A percentile compares a stretch with the other conserved stretches of the same genome.
Conservation (phyloP, 2,329 filamentous ascomycete species). For the Sporothrix dimorphospora region DNA sequence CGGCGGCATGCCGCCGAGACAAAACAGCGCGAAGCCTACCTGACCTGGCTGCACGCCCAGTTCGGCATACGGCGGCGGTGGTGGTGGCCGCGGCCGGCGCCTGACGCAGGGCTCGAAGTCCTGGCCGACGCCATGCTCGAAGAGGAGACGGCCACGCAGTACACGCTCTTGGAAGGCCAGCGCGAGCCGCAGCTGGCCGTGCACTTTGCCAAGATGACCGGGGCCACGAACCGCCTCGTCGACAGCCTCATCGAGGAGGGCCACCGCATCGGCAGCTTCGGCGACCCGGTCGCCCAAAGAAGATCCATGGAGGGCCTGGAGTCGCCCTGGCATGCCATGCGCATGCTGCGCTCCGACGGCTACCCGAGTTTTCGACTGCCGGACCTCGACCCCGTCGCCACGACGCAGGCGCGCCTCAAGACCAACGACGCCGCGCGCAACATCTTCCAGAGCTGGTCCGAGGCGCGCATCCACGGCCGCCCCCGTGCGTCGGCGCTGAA, state of each 20-base stretch:
- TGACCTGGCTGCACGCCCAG: conserved; percentile 31
- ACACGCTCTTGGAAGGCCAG: conserved; percentile 25
- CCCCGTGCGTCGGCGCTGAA: background rate
- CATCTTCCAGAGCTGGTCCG: conserved; percentile 38
- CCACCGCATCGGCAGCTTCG: conserved; percentile 35
- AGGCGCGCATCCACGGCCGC: background rate
- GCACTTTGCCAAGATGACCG: conserved; percentile 31
- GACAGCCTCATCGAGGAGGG: conserved; percentile 40
- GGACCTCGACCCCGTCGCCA: conserved; percentile 31
- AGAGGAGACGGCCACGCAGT: conserved; percentile 24
- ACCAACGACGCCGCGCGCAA: conserved; percentile 36
- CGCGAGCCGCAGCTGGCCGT: conserved; percentile 40
- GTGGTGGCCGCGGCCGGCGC: conserved; percentile 27
- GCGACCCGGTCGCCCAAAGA: conserved; percentile 33
- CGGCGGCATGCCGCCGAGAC: background rate
- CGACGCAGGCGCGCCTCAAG: conserved; percentile 34
- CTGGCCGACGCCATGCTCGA: conserved; percentile 28
- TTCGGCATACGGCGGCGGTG: conserved; percentile 31
- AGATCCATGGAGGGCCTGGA: conserved; percentile 37
- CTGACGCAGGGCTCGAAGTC: conserved; percentile 19
- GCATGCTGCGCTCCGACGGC: conserved; percentile 42
- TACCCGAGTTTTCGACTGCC: conserved; percentile 41
- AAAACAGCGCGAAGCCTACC: conserved; percentile 24
- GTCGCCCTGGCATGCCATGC: conserved; percentile 40
- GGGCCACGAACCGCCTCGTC: conserved; percentile 39